phyloP scores from a whole-genome alignment of 2,329 filamentous ascomycete species.

The Calonectria hawksworthii region DNA sequence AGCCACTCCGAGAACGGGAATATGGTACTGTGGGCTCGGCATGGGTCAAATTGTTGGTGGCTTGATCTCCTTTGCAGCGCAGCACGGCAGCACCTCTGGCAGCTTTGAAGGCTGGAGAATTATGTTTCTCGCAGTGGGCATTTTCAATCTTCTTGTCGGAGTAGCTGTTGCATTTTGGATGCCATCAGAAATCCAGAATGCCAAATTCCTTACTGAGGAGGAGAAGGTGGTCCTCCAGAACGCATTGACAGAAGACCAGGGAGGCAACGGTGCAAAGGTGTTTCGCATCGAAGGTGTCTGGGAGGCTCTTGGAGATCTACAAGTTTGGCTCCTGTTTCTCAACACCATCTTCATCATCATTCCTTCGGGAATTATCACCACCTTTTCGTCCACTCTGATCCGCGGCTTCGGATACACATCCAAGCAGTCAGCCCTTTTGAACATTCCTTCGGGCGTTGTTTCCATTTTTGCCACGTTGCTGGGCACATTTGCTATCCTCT shows the following conservation, averaged over 20 bases:
- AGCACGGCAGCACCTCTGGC: constrained; percentile 56
- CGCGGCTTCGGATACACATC: constrained; percentile 52
- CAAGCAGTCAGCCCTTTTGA: constrained; percentile 62
- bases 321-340: constrained; percentile 57
- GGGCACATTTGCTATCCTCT: constrained; percentile 42
- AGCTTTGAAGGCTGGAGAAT: constrained; percentile 61
- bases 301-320: constrained; percentile 57
- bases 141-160: constrained; percentile 61
- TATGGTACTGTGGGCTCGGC: constrained; percentile 48
- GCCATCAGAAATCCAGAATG: constrained; percentile 51
- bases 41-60: constrained; percentile 56
- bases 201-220: constrained; percentile 36
- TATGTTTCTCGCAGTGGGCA: constrained; percentile 66
- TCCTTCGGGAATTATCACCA: constrained; percentile 51
- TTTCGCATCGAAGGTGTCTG: constrained; percentile 57
- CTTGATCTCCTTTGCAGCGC: constrained; percentile 65
- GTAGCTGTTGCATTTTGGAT: constrained; percentile 58
- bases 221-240: constrained; percentile 63
- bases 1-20: constrained; percentile 60
- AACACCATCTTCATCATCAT: constrained; percentile 42
- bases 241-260: constrained; percentile 66
- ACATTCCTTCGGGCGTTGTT: constrained; percentile 46
- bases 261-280: constrained; percentile 57
- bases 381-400: constrained; percentile 49
- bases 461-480: constrained; percentile 39